Conservation (phyloP, 2,329 filamentous ascomycete genomes). For the Xylariales sp. region DNA sequence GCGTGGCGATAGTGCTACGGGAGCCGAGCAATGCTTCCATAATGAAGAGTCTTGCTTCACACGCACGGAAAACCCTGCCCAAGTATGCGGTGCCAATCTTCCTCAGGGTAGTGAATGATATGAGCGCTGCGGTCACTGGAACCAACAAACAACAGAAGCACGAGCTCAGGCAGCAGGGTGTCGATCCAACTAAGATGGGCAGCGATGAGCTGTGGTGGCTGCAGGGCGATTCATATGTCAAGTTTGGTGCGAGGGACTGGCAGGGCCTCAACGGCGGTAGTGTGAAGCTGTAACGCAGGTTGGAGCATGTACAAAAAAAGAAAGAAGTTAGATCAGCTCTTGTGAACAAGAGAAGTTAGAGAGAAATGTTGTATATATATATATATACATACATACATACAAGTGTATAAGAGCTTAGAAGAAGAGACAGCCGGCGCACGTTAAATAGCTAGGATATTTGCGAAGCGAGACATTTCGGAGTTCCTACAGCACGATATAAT, state of each 20-base stretch:
- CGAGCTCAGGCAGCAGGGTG: slow-evolving; percentile 65
- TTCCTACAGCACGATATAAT: too few species aligned
- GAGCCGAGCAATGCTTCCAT: slow-evolving; percentile 35
- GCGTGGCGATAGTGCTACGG: slow-evolving; percentile 64
- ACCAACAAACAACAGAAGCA: slow-evolving; percentile 90
- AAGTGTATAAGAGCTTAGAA: too few species aligned
- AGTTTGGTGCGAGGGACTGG: slow-evolving; percentile 67
- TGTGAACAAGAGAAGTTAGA: too few species aligned
- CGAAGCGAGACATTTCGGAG: too few species aligned
- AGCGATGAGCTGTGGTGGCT: slow-evolving; percentile 60
- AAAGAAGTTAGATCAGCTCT: too few species aligned
- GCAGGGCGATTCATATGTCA: slow-evolving; percentile 59
- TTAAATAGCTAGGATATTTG: too few species aligned
- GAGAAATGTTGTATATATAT: too few species aligned
- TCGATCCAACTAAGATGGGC: slow-evolving; percentile 56
- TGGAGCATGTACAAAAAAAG: not conserved
- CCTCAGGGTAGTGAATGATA: slow-evolving; percentile 58
- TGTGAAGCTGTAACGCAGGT: slow-evolving; percentile 59
- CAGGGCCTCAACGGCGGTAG: slow-evolving; percentile 58
- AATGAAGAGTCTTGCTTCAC: slow-evolving; percentile 56
- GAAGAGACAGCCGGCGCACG: too few species aligned
- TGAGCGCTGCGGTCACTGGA: slow-evolving; percentile 64
- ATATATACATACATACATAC: too few species aligned
- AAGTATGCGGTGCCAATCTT: slow-evolving; percentile 76
- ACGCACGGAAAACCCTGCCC: slow-evolving; percentile 57